Conservation (phyloP, 192 early-diverging fungal species). For the Podila horticola region DNA sequence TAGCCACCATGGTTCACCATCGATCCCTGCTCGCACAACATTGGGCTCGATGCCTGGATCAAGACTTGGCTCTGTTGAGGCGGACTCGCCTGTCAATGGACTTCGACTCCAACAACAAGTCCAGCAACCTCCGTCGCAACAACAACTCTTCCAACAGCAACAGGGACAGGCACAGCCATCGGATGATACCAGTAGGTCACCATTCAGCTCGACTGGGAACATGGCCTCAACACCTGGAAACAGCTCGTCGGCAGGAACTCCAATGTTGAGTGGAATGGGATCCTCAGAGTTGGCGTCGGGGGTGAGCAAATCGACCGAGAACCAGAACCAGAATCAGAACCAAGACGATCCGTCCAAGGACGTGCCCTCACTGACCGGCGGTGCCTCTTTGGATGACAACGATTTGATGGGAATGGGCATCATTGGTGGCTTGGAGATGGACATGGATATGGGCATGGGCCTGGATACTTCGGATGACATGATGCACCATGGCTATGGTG, state of each 20-base stretch:
- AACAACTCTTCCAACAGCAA: neutral
- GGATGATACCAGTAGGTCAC: neutral
- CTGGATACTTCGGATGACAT: conserved; percentile 3
- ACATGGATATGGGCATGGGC: conserved; percentile 4
- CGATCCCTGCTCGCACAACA: neutral
- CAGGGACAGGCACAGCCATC: neutral
- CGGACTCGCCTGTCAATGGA: neutral
- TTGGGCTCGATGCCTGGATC: conserved; percentile 4
- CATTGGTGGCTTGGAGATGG: conserved; percentile 1
- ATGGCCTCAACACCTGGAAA: too few relatives aligned
- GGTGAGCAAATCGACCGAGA: neutral
- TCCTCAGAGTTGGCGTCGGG: neutral
- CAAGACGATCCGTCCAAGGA: neutral
- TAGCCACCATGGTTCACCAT: neutral
- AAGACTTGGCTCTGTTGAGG: conserved; percentile 2
- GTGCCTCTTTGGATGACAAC: neutral
- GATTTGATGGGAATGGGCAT: neutral
- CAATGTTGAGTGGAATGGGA: neutral
- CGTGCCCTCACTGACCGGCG: neutral
- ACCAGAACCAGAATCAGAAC: conserved; percentile 1
- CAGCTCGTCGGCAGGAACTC: neutral
- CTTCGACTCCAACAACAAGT: neutral
- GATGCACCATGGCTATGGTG: neutral
- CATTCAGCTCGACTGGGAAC: too few relatives aligned
- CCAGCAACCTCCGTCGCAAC: conserved; percentile 3